Evolutionary conservation across 2,329 filamentous ascomycete species (phyloP).

Genomic region (Gnomoniopsis smithogilvyi): DNA sequence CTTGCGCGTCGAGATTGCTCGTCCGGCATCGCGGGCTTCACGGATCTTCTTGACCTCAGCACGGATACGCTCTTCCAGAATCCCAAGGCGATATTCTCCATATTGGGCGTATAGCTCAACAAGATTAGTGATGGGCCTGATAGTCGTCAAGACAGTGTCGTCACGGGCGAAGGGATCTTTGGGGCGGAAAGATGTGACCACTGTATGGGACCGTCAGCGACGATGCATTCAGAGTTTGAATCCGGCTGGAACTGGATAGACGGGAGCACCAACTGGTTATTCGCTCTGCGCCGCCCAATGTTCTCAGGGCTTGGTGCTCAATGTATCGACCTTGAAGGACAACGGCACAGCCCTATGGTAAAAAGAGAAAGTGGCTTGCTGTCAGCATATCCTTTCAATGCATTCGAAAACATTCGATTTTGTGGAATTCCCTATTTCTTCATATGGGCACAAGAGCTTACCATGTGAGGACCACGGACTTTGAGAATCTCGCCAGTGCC

Average conservation of each 20-base stretch:
- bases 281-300: constrained; percentile 56
- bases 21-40: constrained; percentile 27
- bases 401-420: constrained; percentile 11
- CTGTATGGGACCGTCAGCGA: constrained; percentile 26
- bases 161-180: constrained; percentile 51
- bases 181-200: constrained; percentile 65
- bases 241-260: too few relatives aligned
- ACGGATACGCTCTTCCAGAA: constrained; percentile 56
- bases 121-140: constrained; percentile 56
- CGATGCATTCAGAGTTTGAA: background rate
- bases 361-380: constrained; percentile 20
- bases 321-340: constrained; percentile 68
- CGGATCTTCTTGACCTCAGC: constrained; percentile 39
- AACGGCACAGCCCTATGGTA: constrained; percentile 54
- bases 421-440: too few relatives aligned
- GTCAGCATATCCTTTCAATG: constrained; percentile 6
- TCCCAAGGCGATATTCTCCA: constrained; percentile 59
- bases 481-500: constrained; percentile 52
- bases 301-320: constrained; percentile 59
- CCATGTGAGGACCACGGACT: constrained; percentile 58
- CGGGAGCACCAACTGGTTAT: constrained; percentile 34
- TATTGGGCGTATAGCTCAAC: constrained; percentile 59
- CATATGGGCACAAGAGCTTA: too few relatives aligned
- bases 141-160: constrained; percentile 58
- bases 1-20: constrained; percentile 25